A percentile compares a stretch with the other conserved stretches of the same genome.
Conservation (phyloP, 73 alveolate genomes). For the Paramecium caudatum region DNA sequence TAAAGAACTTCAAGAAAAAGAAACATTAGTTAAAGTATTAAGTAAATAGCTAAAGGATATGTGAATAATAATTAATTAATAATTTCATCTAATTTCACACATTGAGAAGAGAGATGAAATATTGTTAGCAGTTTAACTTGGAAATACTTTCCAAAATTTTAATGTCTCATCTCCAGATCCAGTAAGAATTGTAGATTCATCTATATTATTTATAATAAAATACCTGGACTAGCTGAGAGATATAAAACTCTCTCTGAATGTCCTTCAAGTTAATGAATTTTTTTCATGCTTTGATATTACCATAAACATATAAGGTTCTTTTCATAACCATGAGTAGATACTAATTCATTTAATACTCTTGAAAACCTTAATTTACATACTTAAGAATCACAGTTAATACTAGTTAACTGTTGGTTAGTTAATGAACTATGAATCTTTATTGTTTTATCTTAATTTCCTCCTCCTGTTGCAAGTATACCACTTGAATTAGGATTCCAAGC, state of each 20-base stretch:
- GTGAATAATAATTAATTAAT: constrained; percentile 43
- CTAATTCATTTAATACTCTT: constrained; percentile 63
- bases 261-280: constrained; percentile 93
- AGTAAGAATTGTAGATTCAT: constrained; percentile 84
- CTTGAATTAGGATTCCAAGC: constrained; percentile 89
- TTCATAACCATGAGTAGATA: constrained; percentile 75
- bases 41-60: constrained; percentile 50
- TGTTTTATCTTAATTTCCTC: constrained; percentile 86
- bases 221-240: constrained; percentile 97
- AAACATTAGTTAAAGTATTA: constrained; percentile 41
- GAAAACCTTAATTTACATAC: constrained; percentile 76
- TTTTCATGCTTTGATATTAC: constrained; percentile 89
- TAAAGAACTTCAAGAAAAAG: constrained; percentile 11
- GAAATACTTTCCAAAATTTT: constrained; percentile 99
- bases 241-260: constrained; percentile 98
- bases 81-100: constrained; percentile 65
- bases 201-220: constrained; percentile 80
- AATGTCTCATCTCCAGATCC: constrained; percentile 99
- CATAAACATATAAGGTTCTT: constrained; percentile 76
- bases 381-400: constrained; percentile 77
- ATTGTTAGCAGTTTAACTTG: not conserved
- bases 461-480: constrained; percentile 83
- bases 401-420: constrained; percentile 51
- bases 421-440: constrained; percentile 80
- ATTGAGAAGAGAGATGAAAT: constrained; percentile 1